A percentile compares a stretch with the other conserved stretches of the same genome.
phyloP scores from a whole-genome alignment of 2,329 filamentous ascomycete species.

The Didymella pinodella region DNA sequence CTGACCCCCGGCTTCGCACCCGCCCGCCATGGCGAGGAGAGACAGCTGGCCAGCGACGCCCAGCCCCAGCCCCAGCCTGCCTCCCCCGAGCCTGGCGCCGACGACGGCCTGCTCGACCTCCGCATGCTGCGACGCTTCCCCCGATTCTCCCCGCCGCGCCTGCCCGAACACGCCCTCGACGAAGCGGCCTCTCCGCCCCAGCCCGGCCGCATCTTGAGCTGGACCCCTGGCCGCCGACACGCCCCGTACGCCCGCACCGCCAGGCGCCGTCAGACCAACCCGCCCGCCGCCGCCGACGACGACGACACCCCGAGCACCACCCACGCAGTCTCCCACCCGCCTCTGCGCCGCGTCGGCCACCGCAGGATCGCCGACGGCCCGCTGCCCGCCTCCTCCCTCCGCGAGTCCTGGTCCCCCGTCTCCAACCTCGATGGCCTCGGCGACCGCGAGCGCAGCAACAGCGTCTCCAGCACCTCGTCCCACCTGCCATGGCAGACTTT shows the following conservation, averaged over 20 bases:
- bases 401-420: constrained; percentile 50
- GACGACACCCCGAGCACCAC: constrained; percentile 36
- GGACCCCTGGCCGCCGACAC: constrained; percentile 5
- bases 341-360: constrained; percentile 50
- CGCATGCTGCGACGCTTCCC: neutral
- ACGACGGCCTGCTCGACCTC: neutral
- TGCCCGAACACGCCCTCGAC: neutral
- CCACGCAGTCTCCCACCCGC: constrained; percentile 45
- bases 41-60: neutral
- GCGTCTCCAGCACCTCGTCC: constrained; percentile 69
- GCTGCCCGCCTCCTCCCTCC: constrained; percentile 47
- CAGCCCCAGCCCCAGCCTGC: neutral
- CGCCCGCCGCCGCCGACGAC: constrained; percentile 9
- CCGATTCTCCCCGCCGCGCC: neutral
- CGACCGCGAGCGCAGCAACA: constrained; percentile 74
- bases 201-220: neutral
- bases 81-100: neutral
- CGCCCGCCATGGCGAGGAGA: constrained; percentile 29
- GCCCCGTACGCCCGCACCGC: constrained; percentile 2
- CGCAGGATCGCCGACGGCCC: constrained; percentile 49
- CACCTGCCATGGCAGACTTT: constrained; percentile 79
- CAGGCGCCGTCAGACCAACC: neutral
- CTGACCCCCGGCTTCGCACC: constrained; percentile 49
- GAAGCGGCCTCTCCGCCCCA: neutral
- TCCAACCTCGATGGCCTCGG: constrained; percentile 74